Base-by-base conservation (phyloP, 768 basidiomycete genomes). In the Sarcomyxa edulis region DNA sequence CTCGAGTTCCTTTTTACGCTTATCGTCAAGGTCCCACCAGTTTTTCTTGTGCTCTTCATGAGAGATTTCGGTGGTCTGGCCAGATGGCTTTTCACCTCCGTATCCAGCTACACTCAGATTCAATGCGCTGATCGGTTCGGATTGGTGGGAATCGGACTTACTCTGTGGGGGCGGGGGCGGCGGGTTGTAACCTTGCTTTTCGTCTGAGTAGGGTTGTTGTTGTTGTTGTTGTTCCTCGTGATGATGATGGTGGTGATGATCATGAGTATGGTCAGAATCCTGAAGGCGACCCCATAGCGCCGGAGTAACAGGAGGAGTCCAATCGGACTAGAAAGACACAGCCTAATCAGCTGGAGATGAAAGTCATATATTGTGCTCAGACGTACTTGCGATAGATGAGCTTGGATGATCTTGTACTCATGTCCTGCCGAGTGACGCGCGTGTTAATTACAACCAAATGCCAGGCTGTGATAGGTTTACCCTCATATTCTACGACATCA, bases 381-480 rank as follows among this genome's bases (percentile, higher is more conserved):
- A 24, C 42, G 3, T 45, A 76, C 83, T 70, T 84, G 80, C 21
- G 84, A 84, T 37, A 52, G 60, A 61, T 88, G 85, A 7, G 81
- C 64, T 51, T 85, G 83, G 46, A 86, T 75, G 58, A 81, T 81
- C 58, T 76, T 79, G 66, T 85, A 88, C 28, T 56, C 60, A 45
- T 58, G 53, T 27, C 74, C 82, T 81, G 48, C 18, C 21, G 30
- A 36, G 35, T 14, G 31, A 19, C 10, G 31, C 14, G 24, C 29
- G 29, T 39, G 28, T 5, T 21, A 32, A 24, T 16, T 26, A 6
- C 11, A 35, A 16, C 32, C 26, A 12, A 33, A 20, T 16, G 32
- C 7, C 6, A 29, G 38, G 49, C 37, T 37, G 7, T 9, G 35
- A 16, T 28, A 32, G 8, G 42, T 50, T 15, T 45, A 75, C 84